These are phyloP conservation scores for Candida sphagnicola DNA, from an alignment of 805 yeast genomes.

Conservation along the genomic window DNA sequence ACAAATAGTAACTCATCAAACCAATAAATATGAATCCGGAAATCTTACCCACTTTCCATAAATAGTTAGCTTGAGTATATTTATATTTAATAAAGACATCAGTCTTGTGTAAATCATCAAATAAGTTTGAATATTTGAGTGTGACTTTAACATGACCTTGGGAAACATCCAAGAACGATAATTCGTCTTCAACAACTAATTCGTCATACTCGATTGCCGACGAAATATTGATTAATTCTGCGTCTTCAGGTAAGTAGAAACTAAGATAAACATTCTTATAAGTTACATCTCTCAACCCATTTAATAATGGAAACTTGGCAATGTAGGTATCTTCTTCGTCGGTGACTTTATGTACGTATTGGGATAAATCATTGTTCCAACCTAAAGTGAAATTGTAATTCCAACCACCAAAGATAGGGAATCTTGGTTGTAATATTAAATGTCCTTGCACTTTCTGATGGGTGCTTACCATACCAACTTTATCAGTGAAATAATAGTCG, in stretches of 20 bases:
- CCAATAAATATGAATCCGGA: slow-evolving; percentile 61
- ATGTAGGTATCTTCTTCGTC: slow-evolving; percentile 47
- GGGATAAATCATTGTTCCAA: slow-evolving; percentile 65
- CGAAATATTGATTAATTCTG: slow-evolving; percentile 52
- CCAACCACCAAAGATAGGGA: slow-evolving; percentile 97
- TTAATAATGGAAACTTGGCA: slow-evolving; percentile 65
- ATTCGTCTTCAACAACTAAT: slow-evolving; percentile 29
- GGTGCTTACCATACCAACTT: slow-evolving; percentile 91
- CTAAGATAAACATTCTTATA: slow-evolving; percentile 60
- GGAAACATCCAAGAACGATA: slow-evolving; percentile 68
- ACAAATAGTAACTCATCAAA: slow-evolving; percentile 49
- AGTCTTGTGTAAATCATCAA: slow-evolving; percentile 61
- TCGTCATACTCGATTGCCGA: slow-evolving; percentile 48
- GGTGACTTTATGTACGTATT: slow-evolving; percentile 44
- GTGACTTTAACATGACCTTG: slow-evolving; percentile 76
- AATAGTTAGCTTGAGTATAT: slow-evolving; percentile 49
- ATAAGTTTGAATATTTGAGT: slow-evolving; percentile 54
- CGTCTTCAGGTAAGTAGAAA: slow-evolving; percentile 84
- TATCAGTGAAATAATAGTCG: slow-evolving; percentile 78
- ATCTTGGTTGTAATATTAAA: slow-evolving; percentile 75
- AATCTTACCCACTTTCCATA: slow-evolving; percentile 63
- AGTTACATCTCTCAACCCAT: slow-evolving; percentile 65
- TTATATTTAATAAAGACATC: slow-evolving; percentile 60
- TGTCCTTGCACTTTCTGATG: slow-evolving; percentile 43
- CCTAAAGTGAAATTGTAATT: slow-evolving; percentile 91